Percentiles rank a stretch among this genome's conserved stretches.
phyloP scores from a whole-genome alignment of 2,329 filamentous ascomycete species.

The Microsporum ferrugineum region DNA sequence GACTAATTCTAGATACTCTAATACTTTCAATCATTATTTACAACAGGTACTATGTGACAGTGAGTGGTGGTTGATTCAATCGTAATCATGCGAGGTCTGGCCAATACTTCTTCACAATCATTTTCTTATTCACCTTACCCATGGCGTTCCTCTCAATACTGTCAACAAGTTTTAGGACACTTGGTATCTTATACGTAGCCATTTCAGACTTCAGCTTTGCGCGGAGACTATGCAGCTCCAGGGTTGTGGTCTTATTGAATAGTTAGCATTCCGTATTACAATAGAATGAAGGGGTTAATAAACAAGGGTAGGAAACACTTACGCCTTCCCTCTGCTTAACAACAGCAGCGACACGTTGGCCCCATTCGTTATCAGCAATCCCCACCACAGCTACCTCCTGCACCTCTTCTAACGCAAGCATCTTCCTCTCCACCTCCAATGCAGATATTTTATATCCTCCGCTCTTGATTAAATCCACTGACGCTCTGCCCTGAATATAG shows the following conservation, averaged over 20 bases:
- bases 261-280: background rate
- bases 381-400: slow-evolving; percentile 45
- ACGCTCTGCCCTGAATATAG: slow-evolving; percentile 43
- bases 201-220: slow-evolving; percentile 53
- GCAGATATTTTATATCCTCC: slow-evolving; percentile 47
- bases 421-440: slow-evolving; percentile 44
- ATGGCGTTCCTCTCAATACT: slow-evolving; percentile 81
- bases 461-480: slow-evolving; percentile 45
- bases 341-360: slow-evolving; percentile 45
- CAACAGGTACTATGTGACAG: background rate
- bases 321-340: slow-evolving; percentile 32
- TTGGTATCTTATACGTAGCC: slow-evolving; percentile 86
- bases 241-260: slow-evolving; percentile 10
- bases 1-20: no score
- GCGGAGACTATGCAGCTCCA: slow-evolving; percentile 24
- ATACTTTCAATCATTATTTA: background rate
- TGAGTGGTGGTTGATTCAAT: background rate
- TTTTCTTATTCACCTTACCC: slow-evolving; percentile 58
- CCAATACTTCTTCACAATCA: slow-evolving; percentile 30
- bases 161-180: slow-evolving; percentile 70
- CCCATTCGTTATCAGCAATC: slow-evolving; percentile 43
- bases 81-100: slow-evolving; percentile 10
- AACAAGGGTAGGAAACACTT: slow-evolving; percentile 11
- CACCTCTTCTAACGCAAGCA: slow-evolving; percentile 39
- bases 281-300: background rate